Evolutionary conservation across 2,329 filamentous ascomycete species (phyloP), one percentile per base, ranked within the genome.

Genomic region (Scortechinia acanthostroma): DNA sequence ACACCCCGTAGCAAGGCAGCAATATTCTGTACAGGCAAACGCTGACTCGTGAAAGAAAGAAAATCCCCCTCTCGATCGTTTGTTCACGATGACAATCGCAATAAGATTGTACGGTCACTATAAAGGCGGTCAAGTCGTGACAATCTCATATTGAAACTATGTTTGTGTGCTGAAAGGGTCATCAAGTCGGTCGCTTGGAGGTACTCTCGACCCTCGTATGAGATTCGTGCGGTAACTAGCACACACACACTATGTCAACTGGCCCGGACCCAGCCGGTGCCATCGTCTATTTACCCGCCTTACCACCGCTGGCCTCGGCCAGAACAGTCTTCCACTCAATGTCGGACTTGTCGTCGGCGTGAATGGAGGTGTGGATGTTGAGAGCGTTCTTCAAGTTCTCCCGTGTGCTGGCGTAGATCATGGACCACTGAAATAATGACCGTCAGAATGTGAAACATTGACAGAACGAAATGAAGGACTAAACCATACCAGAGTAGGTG

Each of bases 341-440:
- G 25, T 67, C 64, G 35, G 10, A 13, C 17, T 10, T 10, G 35
- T 40, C 35, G 35, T 40, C 35, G 17, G 35, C 35, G 35, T 42
- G 48, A 48, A 58, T 55, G 47, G 52, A 54, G 45, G 51, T 54
- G 40, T 59, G 50, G 19, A 58, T 60, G 57, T 68, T 69, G 37
- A 73, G 61, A 16, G 69, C 65, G 50, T 66, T 69, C 61, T 72
- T 72, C 51, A 73, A 53, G 47, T 59, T 60, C 55, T 71, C 67
- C 45, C 66, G 64, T 43, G 66, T 71, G 51, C 66, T 69, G 52
- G 69, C 68, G 58, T 73, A 73, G 47, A 71, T 62, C 69, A 73
- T 72, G 50, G 66, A 68, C 59, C 62, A 65, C 65, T 68, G 25
- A n/a, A n/a, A n/a, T n/a, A n/a, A n/a, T n/a, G n/a, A n/a, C n/a